Base-by-base conservation (phyloP, 78 protist species). In the Protostelium mycophagum region DNA sequence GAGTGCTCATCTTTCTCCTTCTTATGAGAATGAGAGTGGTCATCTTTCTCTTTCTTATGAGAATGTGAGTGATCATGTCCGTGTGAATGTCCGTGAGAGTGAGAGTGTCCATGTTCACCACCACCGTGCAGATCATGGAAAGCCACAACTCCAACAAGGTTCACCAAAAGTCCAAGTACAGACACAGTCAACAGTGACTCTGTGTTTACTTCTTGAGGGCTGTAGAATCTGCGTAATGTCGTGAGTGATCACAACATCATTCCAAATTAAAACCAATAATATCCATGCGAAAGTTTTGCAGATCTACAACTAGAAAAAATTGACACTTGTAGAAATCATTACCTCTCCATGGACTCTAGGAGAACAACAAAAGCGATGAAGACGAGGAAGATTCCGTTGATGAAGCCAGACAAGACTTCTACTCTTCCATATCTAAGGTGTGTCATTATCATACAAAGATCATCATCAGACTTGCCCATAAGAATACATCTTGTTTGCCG, bases 81-180 rank as follows among this genome's bases (percentile, higher is more conserved):
- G 88, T 92, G 90, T 38, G 36, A 28, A 63, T 89, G 35, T 28
- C 87, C 90, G 87, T 93, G 91, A 31, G 36, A 84, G 83, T 89
- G 91, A 0, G 84, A 38, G 85, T 96, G 96, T 0, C 93, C 91
- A 87, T 94, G 94, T 34, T 86, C 93, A 34, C 87, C 96, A 5
- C 88, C 63, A n/a, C 63, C 38, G 83, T 92, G 73, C 16, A 51
- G 90, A 34, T 92, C 90, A 87, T 95, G 96, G 90, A 98, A 97
- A 29, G 97, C 92, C 23, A 96, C 87, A 5, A 98, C 84, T 83
- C 99, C 99, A 36, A 96, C 91, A 37, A 98, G 38, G 83, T 98
- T 98, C 35, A 98, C 98, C 16, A 93, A 5, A 29, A 98, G 90
- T 0, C 99, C 99, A 1, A 94, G 63, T 0, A 98, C 93, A 0